Conservation (phyloP, 2,329 filamentous ascomycete species). For the Neonectria hederae region DNA sequence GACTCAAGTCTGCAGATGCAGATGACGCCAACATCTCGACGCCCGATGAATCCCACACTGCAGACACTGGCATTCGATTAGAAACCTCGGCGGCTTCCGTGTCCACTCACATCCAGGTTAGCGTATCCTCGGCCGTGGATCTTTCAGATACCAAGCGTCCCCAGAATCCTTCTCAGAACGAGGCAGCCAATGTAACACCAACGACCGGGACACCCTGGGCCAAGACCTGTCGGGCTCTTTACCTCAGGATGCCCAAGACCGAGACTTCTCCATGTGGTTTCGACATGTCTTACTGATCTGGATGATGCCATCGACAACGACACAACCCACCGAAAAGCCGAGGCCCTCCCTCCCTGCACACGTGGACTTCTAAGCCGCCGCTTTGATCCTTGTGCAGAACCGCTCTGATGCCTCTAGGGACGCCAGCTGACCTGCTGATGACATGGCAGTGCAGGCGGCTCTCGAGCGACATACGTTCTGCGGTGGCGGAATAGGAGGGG, state of each 20-base stretch:
- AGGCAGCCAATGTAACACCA: background rate
- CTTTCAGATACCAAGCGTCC: background rate
- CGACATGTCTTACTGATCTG: conserved; percentile 11
- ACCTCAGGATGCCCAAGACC: conserved; percentile 7
- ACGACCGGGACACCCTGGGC: background rate
- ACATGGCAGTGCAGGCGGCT: conserved; percentile 10
- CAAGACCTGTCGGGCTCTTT: conserved; percentile 1
- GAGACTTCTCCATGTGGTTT: conserved; percentile 1
- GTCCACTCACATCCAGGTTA: background rate
- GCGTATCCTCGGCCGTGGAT: background rate
- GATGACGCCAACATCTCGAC: background rate
- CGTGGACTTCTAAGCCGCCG: background rate
- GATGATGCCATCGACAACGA: background rate
- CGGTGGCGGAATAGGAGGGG: background rate
- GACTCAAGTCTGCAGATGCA: background rate
- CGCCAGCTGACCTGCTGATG: conserved; percentile 3
- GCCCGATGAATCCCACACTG: background rate
- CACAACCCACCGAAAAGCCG: background rate
- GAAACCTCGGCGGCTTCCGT: background rate
- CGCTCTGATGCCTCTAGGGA: background rate
- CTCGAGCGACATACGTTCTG: background rate
- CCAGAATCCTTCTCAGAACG: background rate
- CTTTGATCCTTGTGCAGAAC: background rate
- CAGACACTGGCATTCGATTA: background rate
- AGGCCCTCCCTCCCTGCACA: conserved; percentile 1